Base-by-base conservation (phyloP, 2,329 filamentous ascomycete species). In the Drechmeria coniospora region DNA sequence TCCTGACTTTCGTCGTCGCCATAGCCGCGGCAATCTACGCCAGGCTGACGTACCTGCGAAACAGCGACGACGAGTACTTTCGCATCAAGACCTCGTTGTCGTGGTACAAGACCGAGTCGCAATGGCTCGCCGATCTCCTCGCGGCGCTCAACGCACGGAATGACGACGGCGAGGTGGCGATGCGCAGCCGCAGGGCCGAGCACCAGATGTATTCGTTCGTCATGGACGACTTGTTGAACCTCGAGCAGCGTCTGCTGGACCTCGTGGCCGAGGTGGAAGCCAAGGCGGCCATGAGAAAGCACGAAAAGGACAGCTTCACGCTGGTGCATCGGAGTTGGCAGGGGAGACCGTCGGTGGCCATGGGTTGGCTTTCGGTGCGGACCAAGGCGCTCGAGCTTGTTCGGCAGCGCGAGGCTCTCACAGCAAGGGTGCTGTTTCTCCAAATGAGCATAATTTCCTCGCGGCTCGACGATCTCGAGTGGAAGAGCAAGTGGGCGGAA, bases 91-190 rank as follows among this genome's bases (percentile, higher is more conserved):
- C 54, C 2, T 56, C 52, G 4, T 44, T 63, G 6, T 55, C 49
- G 6, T 63, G 59, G 58, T 64, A 56, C 41, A 64, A 63, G 39
- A 63, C 57, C 1, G 59, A 63, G 41, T 58, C 54, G 3, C 44
- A 49, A 5, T 64, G 55, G 53, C 50, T 65, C 10, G 41, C 51
- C 3, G 54, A 61, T 28, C 51, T 63, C 1, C 41, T 61, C 18
- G 41, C 41, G 12, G 47, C 46, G 13, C 40, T 47, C 25, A 39
- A 42, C 11, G 36, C 38, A 2, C 40, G 45, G 28, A 35, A 44
- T 5, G 36, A 46, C 12, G 28, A 38, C 10, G 40, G 41, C 10
- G 33, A 39, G 15, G 25, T 31, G 6, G 6, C 20, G 6, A 46
- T 11, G 23, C 15, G 25, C 45, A n/a, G 14, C 25, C 34, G 20